phyloP scores from a whole-genome alignment of 2,329 filamentous ascomycete species.

The Pseudodiploospora longispora region DNA sequence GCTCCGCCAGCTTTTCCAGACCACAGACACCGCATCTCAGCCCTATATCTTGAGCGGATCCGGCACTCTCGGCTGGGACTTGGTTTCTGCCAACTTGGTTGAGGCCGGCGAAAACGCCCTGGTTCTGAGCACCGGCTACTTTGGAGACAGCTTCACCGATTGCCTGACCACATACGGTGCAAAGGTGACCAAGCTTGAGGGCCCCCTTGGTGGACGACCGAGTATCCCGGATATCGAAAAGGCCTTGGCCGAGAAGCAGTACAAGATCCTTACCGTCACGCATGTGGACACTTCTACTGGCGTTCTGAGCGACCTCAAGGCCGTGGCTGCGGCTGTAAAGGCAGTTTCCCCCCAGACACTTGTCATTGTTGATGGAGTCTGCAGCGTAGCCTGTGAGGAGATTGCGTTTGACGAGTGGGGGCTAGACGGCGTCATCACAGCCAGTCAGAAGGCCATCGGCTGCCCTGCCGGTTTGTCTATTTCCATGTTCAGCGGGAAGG shows the following conservation, averaged over 20 bases:
- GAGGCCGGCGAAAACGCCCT: constrained; percentile 86
- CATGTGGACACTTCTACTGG: constrained; percentile 97
- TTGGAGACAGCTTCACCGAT: constrained; percentile 88
- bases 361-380: constrained; percentile 90
- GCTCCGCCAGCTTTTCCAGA: constrained; percentile 91
- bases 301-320: constrained; percentile 84
- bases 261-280: constrained; percentile 90
- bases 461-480: constrained; percentile 92
- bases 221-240: constrained; percentile 82
- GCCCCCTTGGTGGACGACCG: constrained; percentile 78
- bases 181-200: constrained; percentile 82
- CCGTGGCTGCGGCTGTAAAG: constrained; percentile 73
- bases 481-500: constrained; percentile 83
- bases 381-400: constrained; percentile 93
- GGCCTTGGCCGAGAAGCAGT: constrained; percentile 81
- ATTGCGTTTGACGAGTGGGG: constrained; percentile 94
- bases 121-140: constrained; percentile 94
- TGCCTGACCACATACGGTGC: constrained; percentile 88
- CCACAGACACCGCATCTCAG: constrained; percentile 70
- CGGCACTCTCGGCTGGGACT: constrained; percentile 92
- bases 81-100: constrained; percentile 87
- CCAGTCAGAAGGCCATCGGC: constrained; percentile 94
- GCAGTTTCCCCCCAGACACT: constrained; percentile 85
- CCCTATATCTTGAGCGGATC: constrained; percentile 92
- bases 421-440: constrained; percentile 86